A percentile compares a stretch with the other conserved stretches of the same genome.
phyloP scores from a whole-genome alignment of 306 rosid genomes.

The Hippophae rhamnoides region DNA sequence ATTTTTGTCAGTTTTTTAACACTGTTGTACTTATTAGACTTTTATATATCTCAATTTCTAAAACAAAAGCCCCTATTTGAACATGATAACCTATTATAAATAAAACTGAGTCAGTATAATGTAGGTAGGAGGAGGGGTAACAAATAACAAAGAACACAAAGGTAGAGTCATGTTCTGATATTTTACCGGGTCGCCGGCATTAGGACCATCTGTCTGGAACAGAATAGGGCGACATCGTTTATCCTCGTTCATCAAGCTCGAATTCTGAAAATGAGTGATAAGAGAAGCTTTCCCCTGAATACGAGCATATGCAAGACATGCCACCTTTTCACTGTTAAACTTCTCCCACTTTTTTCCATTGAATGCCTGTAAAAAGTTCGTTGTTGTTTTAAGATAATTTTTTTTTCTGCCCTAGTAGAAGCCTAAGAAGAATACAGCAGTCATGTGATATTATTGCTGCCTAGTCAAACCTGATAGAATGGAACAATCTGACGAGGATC shows the following conservation, averaged over 20 bases:
- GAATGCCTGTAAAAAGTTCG: constrained; percentile 48
- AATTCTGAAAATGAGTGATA: constrained; percentile 77
- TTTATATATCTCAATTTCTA: too few species aligned
- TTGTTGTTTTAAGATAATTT: constrained; percentile 7
- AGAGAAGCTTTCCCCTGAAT: constrained; percentile 82
- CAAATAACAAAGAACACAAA: too few species aligned
- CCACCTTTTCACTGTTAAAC: constrained; percentile 90
- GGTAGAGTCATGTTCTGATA: not conserved
- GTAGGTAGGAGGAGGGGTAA: too few species aligned
- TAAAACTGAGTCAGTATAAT: too few species aligned
- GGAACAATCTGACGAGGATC: constrained; percentile 72
- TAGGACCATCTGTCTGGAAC: constrained; percentile 77
- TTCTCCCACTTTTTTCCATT: constrained; percentile 87
- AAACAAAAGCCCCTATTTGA: too few species aligned
- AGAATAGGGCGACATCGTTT: constrained; percentile 86
- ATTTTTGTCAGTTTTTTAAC: too few species aligned
- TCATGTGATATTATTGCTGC: not conserved
- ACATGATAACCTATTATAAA: too few species aligned
- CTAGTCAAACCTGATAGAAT: constrained; percentile 52
- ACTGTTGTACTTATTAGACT: too few species aligned
- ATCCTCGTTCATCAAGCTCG: constrained; percentile 75
- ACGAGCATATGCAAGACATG: constrained; percentile 74
- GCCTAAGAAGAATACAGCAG: constrained; percentile 5
- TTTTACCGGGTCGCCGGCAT: constrained; percentile 75
- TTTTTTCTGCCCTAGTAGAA: constrained; percentile 12